Conservation (phyloP, 345 rosid species). For the Reutealis trisperma region DNA sequence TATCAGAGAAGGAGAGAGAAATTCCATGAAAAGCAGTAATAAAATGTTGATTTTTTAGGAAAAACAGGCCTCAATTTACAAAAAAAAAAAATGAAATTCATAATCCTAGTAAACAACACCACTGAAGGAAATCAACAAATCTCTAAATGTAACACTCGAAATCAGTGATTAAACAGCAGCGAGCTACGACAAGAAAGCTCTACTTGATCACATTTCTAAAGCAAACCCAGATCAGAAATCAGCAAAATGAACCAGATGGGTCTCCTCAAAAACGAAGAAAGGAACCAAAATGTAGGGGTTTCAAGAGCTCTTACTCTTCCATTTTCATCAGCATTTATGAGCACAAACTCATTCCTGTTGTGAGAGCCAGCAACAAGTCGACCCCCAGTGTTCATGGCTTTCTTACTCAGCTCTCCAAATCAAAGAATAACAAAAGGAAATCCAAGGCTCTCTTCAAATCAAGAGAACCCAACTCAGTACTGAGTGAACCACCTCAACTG, state of each 20-base stretch:
- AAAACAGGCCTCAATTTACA: background rate
- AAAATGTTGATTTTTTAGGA: background rate
- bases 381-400: constrained; percentile 80
- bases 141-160: too few relatives aligned
- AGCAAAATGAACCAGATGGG: constrained; percentile 12
- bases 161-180: too few relatives aligned
- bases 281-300: constrained; percentile 5
- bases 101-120: background rate
- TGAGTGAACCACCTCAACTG: constrained; percentile 1
- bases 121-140: too few relatives aligned
- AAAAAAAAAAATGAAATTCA: background rate
- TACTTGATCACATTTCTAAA: background rate
- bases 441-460: constrained; percentile 8
- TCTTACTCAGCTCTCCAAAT: constrained; percentile 17
- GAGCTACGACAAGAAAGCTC: too few relatives aligned
- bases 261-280: background rate
- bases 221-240: constrained; percentile 43
- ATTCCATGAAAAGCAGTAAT: background rate
- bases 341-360: constrained; percentile 90
- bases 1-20: background rate
- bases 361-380: constrained; percentile 95
- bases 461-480: constrained; percentile 17
- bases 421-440: background rate
- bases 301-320: constrained; percentile 54
- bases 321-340: constrained; percentile 88